phyloP scores from a whole-genome alignment of 176 grass and related monocot species.

The Juncus inflexus region DNA sequence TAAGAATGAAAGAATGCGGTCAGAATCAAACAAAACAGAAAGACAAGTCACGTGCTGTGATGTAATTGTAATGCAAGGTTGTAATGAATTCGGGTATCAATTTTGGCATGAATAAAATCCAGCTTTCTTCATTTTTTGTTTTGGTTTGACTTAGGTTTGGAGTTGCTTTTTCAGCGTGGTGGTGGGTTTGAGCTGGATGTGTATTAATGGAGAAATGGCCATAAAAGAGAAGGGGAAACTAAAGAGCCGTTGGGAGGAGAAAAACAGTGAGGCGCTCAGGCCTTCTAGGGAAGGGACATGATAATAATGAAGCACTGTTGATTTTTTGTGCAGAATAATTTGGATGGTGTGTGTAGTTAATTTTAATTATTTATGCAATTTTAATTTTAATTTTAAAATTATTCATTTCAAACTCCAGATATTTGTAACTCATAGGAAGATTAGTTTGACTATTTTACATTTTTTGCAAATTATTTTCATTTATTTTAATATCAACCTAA shows the following conservation, averaged over 20 bases:
- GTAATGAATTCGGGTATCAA: neutral
- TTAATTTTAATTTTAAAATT: too few relatives aligned
- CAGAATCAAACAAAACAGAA: neutral
- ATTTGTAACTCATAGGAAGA: too few relatives aligned
- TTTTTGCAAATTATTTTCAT: too few relatives aligned
- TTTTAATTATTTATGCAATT: too few relatives aligned
- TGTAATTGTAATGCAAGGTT: neutral
- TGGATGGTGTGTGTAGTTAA: too few relatives aligned
- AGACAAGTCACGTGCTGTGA: neutral
- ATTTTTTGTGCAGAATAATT: too few relatives aligned
- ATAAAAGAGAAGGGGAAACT: slow-evolving; percentile 7
- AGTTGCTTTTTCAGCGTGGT: neutral
- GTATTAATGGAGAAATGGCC: neutral
- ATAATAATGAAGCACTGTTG: too few relatives aligned
- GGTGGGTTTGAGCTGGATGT: neutral
- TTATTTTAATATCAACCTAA: too few relatives aligned
- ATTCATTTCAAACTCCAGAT: too few relatives aligned
- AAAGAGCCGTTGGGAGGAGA: slow-evolving; percentile 18
- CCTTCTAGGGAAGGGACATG: too few relatives aligned
- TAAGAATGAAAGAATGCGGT: neutral
- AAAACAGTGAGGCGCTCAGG: neutral
- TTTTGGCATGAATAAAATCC: slow-evolving; percentile 12
- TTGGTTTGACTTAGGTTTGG: slow-evolving; percentile 8
- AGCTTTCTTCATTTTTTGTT: slow-evolving; percentile 22
- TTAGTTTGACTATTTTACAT: too few relatives aligned